These are phyloP conservation scores for Lactifluus volemus DNA, from an alignment of 768 basidiomycete genomes.

Conservation along the genomic window DNA sequence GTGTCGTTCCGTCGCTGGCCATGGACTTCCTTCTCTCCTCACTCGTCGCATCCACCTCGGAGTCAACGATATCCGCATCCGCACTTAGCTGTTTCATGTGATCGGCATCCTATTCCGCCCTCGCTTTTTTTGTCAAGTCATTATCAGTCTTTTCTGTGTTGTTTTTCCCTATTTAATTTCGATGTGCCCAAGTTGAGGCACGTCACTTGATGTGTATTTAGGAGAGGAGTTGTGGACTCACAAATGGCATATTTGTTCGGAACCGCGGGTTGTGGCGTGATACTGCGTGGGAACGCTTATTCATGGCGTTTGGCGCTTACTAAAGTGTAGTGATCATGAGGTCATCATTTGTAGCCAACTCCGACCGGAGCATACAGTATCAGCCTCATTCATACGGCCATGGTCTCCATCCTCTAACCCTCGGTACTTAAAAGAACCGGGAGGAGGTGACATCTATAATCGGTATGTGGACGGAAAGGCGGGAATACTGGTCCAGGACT, in stretches of 20 bases:
- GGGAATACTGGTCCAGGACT: too few species aligned
- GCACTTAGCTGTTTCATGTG: background rate
- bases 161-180: background rate
- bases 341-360: too few species aligned
- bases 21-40: background rate
- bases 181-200: background rate
- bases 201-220: background rate
- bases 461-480: too few species aligned
- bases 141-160: background rate
- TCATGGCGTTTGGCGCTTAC: background rate
- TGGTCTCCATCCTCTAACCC: too few species aligned
- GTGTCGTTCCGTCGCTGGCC: background rate
- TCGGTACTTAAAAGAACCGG: too few species aligned
- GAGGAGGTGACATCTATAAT: too few species aligned
- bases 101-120: background rate
- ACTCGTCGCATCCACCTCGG: background rate
- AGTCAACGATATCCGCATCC: constrained; percentile 13
- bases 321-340: background rate
- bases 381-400: too few species aligned
- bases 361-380: too few species aligned
- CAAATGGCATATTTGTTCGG: background rate
- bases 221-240: background rate
- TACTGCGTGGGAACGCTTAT: background rate
- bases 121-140: background rate
- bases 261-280: background rate